Evolutionary conservation across 805 yeast genomes (phyloP).

Genomic region (Kuraishia floccosa): DNA sequence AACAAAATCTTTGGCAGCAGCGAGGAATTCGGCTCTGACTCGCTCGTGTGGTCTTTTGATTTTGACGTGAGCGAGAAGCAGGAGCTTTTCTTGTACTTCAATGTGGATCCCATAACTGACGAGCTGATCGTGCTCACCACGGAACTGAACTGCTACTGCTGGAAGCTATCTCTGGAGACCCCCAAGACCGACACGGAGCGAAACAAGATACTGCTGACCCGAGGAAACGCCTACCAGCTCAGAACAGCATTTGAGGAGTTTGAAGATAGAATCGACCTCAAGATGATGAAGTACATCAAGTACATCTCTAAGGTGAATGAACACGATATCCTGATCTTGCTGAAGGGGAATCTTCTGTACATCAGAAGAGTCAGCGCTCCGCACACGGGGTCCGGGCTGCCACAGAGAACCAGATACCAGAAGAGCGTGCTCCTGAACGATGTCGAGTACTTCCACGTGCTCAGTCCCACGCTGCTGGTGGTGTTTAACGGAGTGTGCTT

Average conservation of each 20-base stretch:
- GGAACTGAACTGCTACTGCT: conserved; percentile 19
- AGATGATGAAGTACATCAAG: conserved; percentile 13
- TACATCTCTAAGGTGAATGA: conserved; percentile 14
- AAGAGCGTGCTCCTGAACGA: conserved; percentile 11
- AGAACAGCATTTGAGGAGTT: conserved; percentile 12
- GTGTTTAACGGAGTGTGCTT: conserved; percentile 21
- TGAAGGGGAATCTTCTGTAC: conserved; percentile 16
- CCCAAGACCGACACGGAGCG: background rate
- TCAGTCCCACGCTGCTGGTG: conserved; percentile 12
- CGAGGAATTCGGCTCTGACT: conserved; percentile 13
- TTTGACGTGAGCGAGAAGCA: conserved; percentile 14
- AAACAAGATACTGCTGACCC: conserved; percentile 3
- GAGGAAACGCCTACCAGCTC: conserved; percentile 14
- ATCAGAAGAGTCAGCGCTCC: conserved; percentile 11
- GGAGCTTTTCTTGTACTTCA: conserved; percentile 16
- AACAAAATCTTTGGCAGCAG: conserved; percentile 10
- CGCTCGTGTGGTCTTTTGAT: conserved; percentile 21
- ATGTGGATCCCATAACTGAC: conserved; percentile 15
- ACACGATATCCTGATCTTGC: conserved; percentile 16
- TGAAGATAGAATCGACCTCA: conserved; percentile 5
- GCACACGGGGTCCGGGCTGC: background rate
- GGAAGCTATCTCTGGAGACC: conserved; percentile 12
- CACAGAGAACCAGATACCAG: conserved; percentile 9
- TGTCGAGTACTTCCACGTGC: conserved; percentile 19
- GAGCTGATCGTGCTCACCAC: conserved; percentile 19